Percentiles rank a stretch among this genome's conserved stretches.
phyloP scores from a whole-genome alignment of 495 filamentous ascomycete species.

The Podospora appendiculata region DNA sequence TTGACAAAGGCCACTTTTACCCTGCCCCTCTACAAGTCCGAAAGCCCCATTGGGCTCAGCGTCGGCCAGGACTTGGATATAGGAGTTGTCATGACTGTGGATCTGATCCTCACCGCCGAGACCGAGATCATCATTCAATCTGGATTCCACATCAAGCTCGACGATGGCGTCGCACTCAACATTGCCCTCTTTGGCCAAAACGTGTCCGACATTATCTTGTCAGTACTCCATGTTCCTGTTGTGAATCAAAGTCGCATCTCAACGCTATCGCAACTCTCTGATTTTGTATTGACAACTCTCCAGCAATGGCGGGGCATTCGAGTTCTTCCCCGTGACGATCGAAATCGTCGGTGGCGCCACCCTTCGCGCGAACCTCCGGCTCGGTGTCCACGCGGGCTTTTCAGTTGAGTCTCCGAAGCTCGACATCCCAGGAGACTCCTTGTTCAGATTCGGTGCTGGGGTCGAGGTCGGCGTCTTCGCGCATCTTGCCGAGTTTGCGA shows the following conservation, averaged over 20 bases:
- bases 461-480: conserved; percentile 39
- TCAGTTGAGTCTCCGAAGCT: conserved; percentile 13
- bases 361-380: conserved; percentile 36
- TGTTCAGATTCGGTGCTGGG: too few species aligned
- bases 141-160: conserved; percentile 45
- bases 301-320: conserved; percentile 46
- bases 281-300: background rate
- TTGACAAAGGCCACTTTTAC: conserved; percentile 37
- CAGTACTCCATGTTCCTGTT: conserved; percentile 8
- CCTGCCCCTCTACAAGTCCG: conserved; percentile 40
- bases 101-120: conserved; percentile 40
- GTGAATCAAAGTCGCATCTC: too few species aligned
- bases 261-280: background rate
- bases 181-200: conserved; percentile 37
- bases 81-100: conserved; percentile 37
- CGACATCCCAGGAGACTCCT: conserved; percentile 13
- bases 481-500: conserved; percentile 45
- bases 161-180: conserved; percentile 35
- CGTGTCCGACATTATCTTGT: conserved; percentile 40
- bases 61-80: conserved; percentile 27
- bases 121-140: conserved; percentile 40
- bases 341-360: conserved; percentile 29
- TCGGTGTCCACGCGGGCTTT: conserved; percentile 39
- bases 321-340: conserved; percentile 45
- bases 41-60: conserved; percentile 24